Base-by-base conservation (phyloP, 805 yeast species). In the Candida corydali region DNA sequence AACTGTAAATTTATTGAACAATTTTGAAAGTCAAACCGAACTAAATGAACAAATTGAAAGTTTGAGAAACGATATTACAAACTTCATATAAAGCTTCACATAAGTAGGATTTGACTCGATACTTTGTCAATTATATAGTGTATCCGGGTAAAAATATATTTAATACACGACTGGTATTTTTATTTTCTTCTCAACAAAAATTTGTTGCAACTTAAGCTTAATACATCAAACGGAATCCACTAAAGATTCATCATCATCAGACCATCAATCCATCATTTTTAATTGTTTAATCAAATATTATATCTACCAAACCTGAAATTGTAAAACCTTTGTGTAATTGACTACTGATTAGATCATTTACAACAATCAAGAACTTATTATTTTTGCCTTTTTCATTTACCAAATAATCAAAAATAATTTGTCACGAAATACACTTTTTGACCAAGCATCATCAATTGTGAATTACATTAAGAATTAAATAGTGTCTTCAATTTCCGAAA, bases 261-360 rank as follows among this genome's bases (percentile, higher is more conserved):
- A n/a, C n/a, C n/a, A n/a, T n/a, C n/a, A n/a, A n/a, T n/a, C n/a
- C n/a, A n/a, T n/a, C n/a, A n/a, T n/a, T n/a, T n/a, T n/a, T n/a
- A n/a, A n/a, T n/a, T n/a, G n/a, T n/a, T n/a, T n/a, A n/a, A n/a
- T n/a, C n/a, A n/a, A n/a, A n/a, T n/a, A n/a, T n/a, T 17, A 17
- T 17, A 29, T 27, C 8, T 14, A 10, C 16, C 8, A 27, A 27
- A 8, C 19, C 17, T 14, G 8, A 14, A 27, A 16, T 5, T 28
- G 10, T 8, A 18, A 31, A 20, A 20, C 7, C 9, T 20, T 31
- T 14, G 19, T 31, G 19, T 39, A 25, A 34, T 57, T 52, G 68
- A 61, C 66, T 61, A 61, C 66, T 61, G 66, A 61, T 51, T 61
- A 61, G 68, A 59, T 61, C 67, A 54, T 31, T 23, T 31, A 20